phyloP scores from a whole-genome alignment of 2,329 filamentous ascomycete species.

The Cercospora sp. region DNA sequence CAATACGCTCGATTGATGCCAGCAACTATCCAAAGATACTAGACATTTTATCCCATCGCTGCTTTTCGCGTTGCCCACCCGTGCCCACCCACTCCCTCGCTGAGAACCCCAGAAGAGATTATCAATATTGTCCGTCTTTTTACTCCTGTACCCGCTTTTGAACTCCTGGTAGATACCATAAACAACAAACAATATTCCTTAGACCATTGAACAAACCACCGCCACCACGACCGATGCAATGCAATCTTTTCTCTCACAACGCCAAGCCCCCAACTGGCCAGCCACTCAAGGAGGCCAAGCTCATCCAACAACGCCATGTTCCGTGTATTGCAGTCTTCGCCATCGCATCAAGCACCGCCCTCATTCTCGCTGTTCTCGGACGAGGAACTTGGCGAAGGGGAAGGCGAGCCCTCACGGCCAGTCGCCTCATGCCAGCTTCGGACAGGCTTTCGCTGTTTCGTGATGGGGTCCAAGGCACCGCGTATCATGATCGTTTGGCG shows the following conservation, averaged over 20 bases:
- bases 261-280: background rate
- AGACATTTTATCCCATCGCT: background rate
- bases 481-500: slow-evolving; percentile 40
- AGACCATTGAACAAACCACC: background rate
- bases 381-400: background rate
- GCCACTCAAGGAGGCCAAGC: background rate
- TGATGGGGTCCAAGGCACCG: slow-evolving; percentile 25
- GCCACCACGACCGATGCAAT: background rate
- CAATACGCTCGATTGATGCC: background rate
- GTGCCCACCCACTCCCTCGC: background rate
- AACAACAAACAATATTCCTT: background rate
- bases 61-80: background rate
- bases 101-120: background rate
- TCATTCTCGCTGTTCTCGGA: background rate
- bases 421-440: slow-evolving; percentile 26
- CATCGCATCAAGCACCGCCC: background rate
- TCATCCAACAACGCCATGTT: background rate
- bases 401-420: slow-evolving; percentile 12
- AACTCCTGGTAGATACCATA: background rate
- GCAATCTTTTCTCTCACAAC: background rate
- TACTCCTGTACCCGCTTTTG: background rate
- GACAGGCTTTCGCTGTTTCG: slow-evolving; percentile 25
- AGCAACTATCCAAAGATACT: background rate
- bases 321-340: background rate
- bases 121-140: background rate